phyloP scores from a whole-genome alignment of 768 basidiomycete genomes.

The Tricholoma matsutake region DNA sequence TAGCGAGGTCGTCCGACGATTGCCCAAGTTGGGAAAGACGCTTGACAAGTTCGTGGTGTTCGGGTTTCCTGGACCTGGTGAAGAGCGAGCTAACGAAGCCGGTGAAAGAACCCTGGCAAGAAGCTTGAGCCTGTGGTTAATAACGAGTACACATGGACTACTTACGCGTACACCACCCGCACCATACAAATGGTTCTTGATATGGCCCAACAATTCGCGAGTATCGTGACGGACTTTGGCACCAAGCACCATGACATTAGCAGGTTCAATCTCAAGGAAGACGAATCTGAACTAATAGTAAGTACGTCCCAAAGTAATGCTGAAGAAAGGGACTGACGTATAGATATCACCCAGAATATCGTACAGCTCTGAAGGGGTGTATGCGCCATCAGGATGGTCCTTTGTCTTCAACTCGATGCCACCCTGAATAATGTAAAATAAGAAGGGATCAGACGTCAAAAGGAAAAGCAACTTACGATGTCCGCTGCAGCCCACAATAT shows the following conservation, averaged over 20 bases:
- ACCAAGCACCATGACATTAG: slow-evolving; percentile 54
- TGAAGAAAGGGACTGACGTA: slow-evolving; percentile 39
- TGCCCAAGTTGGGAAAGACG: slow-evolving; percentile 54
- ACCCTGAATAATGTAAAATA: slow-evolving; percentile 40
- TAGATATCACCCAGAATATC: slow-evolving; percentile 69
- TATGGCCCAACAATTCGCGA: slow-evolving; percentile 49
- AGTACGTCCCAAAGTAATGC: not conserved
- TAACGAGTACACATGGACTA: slow-evolving; percentile 23
- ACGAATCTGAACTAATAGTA: slow-evolving; percentile 50
- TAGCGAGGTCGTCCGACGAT: slow-evolving; percentile 59
- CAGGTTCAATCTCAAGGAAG: slow-evolving; percentile 68
- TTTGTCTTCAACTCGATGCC: slow-evolving; percentile 69
- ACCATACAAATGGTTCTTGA: slow-evolving; percentile 48
- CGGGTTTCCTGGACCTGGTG: slow-evolving; percentile 39
- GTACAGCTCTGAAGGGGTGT: slow-evolving; percentile 60
- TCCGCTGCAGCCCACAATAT: slow-evolving; percentile 68
- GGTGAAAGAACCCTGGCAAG: slow-evolving; percentile 24
- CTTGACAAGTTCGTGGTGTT: slow-evolving; percentile 52
- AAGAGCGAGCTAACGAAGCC: slow-evolving; percentile 49
- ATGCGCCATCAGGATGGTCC: slow-evolving; percentile 49
- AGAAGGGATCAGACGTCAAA: not conserved
- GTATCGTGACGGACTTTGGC: slow-evolving; percentile 51
- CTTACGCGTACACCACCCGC: slow-evolving; percentile 42
- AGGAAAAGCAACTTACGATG: slow-evolving; percentile 45
- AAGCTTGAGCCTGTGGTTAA: slow-evolving; percentile 18